Base-by-base conservation (phyloP, 2,329 filamentous ascomycete species). In the Dactylonectria macrodidyma region DNA sequence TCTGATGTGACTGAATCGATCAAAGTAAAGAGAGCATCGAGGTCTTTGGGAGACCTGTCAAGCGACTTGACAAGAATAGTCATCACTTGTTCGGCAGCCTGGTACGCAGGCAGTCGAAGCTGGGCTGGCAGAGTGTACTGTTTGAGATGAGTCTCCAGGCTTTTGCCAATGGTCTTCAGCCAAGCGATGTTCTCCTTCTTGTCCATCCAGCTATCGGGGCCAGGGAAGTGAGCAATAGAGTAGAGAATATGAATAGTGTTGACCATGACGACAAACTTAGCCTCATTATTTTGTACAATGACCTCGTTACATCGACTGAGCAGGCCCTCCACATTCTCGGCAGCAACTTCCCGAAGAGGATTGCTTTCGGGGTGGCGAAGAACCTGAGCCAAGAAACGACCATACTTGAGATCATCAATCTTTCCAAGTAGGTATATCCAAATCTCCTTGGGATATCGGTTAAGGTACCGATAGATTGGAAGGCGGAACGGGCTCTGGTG, bases 401-500 rank as follows among this genome's bases (percentile, higher is more conserved):
- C 96, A 76, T 97, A 97, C 67, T 91, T 93, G 75, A 95, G 88
- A 57, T 98, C 93, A 67, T 94, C 92, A 62, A 98, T 85, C 75
- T 92, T 93, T 26, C 88, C 88, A n/a, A 92, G 85, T 71, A 98
- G 91, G 76, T 95, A 92, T 1, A 86, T 82, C 92, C 95, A 97
- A 5, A 95, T 90, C 76, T 99, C 95, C 70, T 93, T 92, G 0
- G 96, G 91, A 77, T 98, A 99, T 66, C 95, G 90, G 80, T 97
- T 97, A 69, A 99, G 88, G 78, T 97, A 99, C 77, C 94, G 94
- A 80, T 97, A 95, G 22, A 99, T 87, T 1, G 96, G 95, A 66
- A 91, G 89, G 51, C 97, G 89, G 86, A 99, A 98, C 0, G 95
- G 95, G 76, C 95, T 98, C 74, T 93, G 92, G 55, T 95, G 92